Evolutionary conservation across 331 rosid genomes (phyloP), one percentile per base, ranked within the genome.

Genomic region (Malus hybrid): DNA sequence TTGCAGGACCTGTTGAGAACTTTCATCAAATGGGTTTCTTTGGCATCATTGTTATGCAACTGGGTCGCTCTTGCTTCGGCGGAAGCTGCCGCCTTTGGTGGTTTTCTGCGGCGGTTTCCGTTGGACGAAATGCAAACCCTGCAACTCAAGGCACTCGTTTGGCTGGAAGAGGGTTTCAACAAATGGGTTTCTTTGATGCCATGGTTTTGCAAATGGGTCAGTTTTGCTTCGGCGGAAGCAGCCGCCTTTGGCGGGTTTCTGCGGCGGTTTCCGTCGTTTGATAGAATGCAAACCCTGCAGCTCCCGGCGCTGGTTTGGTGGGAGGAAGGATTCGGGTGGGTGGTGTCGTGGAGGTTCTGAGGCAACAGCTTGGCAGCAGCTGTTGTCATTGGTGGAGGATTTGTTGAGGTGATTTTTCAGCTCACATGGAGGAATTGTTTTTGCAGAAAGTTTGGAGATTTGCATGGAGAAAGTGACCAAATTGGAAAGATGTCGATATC

Each of bases 1-100:
- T 86, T 87, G 82, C 90, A 91, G 18, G 93, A 83, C 65, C 91
- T 81, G 67, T 81, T 79, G 70, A 93, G 82, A n/a, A 85, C 80
- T 77, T 85, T 90, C 84, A 85, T 70, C 76, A 86, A 85, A 88
- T 87, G 87, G 75, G 80, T 24, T 28, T 91, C 96, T 59, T 77
- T 82, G 78, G 73, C 76, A 28, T 88, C 91, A 67, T 68, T 42
- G 48, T 42, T 42, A 1, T 42, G 48, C 48, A 42, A 42, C 48
- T 42, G 48, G 48, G 85, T 80, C 9, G 82, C 66, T 5, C 65
- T 81, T 62, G 81, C 67, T 44, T 83, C 85, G 36, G 80, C 73
- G 22, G 80, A 78, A 46, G 74, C 84, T 57, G 77, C 52, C 7
- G 65, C 65, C 67, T 76, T 75, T 4, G 67, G 74, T 14, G 70